Conservation (phyloP, 1,284 basidiomycete genomes). For the Amylostereum areolatum region DNA sequence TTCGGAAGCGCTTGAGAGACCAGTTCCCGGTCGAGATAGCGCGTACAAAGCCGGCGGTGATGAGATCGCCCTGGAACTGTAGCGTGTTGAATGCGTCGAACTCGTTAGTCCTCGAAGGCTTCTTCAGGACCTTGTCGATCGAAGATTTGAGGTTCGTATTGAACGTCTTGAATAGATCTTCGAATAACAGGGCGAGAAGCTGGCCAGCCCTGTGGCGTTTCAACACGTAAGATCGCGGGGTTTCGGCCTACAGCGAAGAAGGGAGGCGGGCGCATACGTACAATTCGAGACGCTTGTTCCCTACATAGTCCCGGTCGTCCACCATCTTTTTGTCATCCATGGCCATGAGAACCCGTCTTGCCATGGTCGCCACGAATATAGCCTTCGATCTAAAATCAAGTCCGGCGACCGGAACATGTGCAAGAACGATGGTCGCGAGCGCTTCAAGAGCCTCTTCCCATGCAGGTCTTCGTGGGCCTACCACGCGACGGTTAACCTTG, state of each 20-base stretch:
- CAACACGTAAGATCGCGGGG: neutral
- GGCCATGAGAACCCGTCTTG: slow-evolving; percentile 91
- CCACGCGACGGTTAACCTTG: slow-evolving; percentile 78
- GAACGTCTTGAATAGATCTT: slow-evolving; percentile 99
- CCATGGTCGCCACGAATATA: slow-evolving; percentile 98
- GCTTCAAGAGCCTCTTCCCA: slow-evolving; percentile 97
- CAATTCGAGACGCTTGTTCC: slow-evolving; percentile 98
- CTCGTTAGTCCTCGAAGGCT: slow-evolving; percentile 90
- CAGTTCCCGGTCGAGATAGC: slow-evolving; percentile 99
- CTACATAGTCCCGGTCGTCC: slow-evolving; percentile 98
- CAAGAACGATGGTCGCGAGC: slow-evolving; percentile 93
- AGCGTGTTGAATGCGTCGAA: slow-evolving; percentile 96
- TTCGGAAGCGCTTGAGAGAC: slow-evolving; percentile 99
- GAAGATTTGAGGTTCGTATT: slow-evolving; percentile 94
- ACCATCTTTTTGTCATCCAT: slow-evolving; percentile 97
- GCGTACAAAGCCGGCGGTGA: slow-evolving; percentile 94
- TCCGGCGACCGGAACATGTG: slow-evolving; percentile 90
- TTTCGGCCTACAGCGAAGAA: neutral
- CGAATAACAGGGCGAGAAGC: slow-evolving; percentile 91
- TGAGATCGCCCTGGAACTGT: slow-evolving; percentile 90
- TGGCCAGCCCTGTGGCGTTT: slow-evolving; percentile 77
- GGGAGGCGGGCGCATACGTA: slow-evolving; percentile 34
- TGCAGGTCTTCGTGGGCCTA: slow-evolving; percentile 78
- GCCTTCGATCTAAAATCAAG: slow-evolving; percentile 94
- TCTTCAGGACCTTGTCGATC: slow-evolving; percentile 98